These are phyloP conservation scores for Podospora comata DNA, from an alignment of 495 filamentous ascomycete genomes.

Conservation along the genomic window DNA sequence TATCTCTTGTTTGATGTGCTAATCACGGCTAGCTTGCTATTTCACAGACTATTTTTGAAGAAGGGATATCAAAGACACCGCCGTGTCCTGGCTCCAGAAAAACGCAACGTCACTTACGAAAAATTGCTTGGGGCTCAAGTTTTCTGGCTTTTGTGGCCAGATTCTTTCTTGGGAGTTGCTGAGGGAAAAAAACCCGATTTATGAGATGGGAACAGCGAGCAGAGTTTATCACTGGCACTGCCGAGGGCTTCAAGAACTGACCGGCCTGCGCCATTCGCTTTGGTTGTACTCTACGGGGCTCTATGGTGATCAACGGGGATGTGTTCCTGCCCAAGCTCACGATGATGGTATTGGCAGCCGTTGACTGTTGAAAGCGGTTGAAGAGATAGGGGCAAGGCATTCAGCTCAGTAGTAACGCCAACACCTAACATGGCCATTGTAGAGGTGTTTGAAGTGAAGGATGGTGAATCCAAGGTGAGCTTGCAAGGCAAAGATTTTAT, in stretches of 20 bases:
- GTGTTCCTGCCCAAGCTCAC: background rate
- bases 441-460: no score
- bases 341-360: background rate
- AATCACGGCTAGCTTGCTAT: background rate
- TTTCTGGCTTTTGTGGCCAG: background rate
- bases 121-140: background rate
- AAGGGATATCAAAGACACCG: no score
- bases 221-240: background rate
- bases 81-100: background rate
- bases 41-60: no score
- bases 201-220: no score
- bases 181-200: no score
- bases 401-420: no score
- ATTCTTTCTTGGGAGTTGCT: background rate
- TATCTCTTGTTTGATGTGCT: background rate
- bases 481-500: background rate
- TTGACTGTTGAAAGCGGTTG: background rate
- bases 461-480: no score
- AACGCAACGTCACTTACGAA: background rate
- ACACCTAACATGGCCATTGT: background rate
- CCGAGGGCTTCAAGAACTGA: background rate
- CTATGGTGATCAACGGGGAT: background rate
- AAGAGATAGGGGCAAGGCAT: background rate
- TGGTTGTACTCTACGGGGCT: background rate
- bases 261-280: background rate